Conservation (phyloP, 2,329 filamentous ascomycete genomes). For the Diaporthe sp. region DNA sequence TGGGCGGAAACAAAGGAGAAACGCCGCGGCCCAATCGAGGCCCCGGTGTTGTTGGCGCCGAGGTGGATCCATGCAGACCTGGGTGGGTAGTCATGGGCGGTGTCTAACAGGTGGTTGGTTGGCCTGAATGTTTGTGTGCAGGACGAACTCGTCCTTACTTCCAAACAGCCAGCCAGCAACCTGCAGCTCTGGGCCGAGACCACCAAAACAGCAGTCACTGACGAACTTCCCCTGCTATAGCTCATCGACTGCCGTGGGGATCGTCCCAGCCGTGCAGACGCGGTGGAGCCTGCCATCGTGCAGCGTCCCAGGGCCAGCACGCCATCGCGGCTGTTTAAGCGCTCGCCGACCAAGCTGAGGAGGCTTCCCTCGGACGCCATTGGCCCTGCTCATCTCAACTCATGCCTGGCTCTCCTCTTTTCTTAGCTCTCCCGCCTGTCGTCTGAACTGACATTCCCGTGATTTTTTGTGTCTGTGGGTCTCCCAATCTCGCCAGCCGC, state of each 20-base stretch:
- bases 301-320: slow-evolving; percentile 5
- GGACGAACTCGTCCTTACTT: background rate
- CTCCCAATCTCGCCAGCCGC: slow-evolving; percentile 33
- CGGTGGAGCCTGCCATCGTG: background rate
- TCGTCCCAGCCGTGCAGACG: slow-evolving; percentile 29
- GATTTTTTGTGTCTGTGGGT: slow-evolving; percentile 13
- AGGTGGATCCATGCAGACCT: slow-evolving; percentile 18
- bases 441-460: background rate
- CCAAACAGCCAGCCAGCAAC: background rate
- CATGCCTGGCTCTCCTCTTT: slow-evolving; percentile 16
- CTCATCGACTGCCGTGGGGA: background rate
- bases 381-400: background rate
- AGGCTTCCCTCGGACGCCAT: background rate
- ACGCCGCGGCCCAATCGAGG: slow-evolving; percentile 28
- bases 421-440: slow-evolving; percentile 1
- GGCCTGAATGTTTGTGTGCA: background rate
- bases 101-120: background rate
- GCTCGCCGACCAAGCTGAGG: slow-evolving; percentile 17
- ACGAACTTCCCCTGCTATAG: slow-evolving; percentile 1
- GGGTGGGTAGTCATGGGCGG: background rate
- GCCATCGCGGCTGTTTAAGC: slow-evolving; percentile 36
- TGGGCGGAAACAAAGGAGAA: slow-evolving; percentile 26
- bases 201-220: background rate
- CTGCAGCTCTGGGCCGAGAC: background rate
- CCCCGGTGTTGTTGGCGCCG: slow-evolving; percentile 20